These are phyloP conservation scores for Ophiostoma tasmaniense DNA, from an alignment of 2,329 filamentous ascomycete species.

Conservation along the genomic window DNA sequence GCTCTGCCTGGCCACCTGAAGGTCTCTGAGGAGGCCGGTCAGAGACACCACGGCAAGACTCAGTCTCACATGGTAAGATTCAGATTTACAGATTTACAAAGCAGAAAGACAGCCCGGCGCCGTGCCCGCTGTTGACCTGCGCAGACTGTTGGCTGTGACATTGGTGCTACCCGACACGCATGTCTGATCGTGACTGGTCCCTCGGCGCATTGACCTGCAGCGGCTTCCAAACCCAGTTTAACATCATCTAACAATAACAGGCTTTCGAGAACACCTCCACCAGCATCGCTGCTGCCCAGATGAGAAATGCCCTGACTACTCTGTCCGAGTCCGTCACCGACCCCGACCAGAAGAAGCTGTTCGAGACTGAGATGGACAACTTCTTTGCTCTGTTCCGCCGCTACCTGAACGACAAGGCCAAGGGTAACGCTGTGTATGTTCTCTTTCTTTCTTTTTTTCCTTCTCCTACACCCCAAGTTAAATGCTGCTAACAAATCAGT, in stretches of 20 bases:
- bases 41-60: slow-evolving; percentile 74
- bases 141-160: slow-evolving; percentile 7
- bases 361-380: slow-evolving; percentile 99
- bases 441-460: background rate
- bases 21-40: slow-evolving; percentile 46
- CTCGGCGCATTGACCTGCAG: background rate
- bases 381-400: slow-evolving; percentile 98
- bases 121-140: background rate
- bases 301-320: slow-evolving; percentile 94
- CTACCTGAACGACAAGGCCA: slow-evolving; percentile 98
- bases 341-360: slow-evolving; percentile 76
- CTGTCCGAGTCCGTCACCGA: slow-evolving; percentile 86
- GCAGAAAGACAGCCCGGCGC: background rate
- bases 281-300: slow-evolving; percentile 94
- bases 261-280: slow-evolving; percentile 99
- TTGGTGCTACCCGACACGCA: background rate
- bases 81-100: background rate
- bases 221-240: background rate
- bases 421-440: slow-evolving; percentile 77
- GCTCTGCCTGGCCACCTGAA: slow-evolving; percentile 81
- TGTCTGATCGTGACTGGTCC: background rate
- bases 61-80: slow-evolving; percentile 74
- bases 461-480: background rate
- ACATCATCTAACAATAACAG: slow-evolving; percentile 43
- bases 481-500: slow-evolving; percentile 37